These are phyloP conservation scores for Gomphus sp. DNA, from an alignment of 1,284 basidiomycete genomes.

Conservation along the genomic window DNA sequence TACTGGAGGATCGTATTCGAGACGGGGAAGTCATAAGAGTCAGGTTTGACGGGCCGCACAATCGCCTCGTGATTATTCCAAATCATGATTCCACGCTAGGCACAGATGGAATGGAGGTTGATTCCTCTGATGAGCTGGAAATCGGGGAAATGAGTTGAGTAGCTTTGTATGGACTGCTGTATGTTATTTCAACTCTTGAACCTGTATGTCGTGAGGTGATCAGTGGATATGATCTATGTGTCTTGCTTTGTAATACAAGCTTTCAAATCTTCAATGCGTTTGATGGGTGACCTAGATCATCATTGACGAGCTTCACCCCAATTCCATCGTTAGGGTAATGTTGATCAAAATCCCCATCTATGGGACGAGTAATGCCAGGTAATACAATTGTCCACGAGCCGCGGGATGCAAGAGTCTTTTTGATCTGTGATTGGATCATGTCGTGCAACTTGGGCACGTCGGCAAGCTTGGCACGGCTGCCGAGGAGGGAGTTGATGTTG, in stretches of 20 bases:
- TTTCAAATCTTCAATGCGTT: not conserved
- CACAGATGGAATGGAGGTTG: constrained; percentile 51
- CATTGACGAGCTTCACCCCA: constrained; percentile 2
- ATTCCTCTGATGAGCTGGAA: constrained; percentile 47
- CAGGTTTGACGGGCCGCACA: constrained; percentile 77
- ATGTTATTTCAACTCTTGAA: no score
- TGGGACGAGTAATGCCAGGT: constrained; percentile 44
- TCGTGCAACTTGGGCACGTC: constrained; percentile 81
- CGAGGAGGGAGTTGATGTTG: constrained; percentile 69
- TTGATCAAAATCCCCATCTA: not conserved
- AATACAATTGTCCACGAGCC: constrained; percentile 61
- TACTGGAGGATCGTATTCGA: constrained; percentile 76
- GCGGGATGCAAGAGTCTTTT: constrained; percentile 41
- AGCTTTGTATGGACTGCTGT: not conserved
- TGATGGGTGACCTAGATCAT: not conserved
- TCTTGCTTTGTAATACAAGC: not conserved
- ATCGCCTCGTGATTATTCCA: constrained; percentile 72
- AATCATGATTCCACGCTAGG: constrained; percentile 67
- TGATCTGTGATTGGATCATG: constrained; percentile 47
- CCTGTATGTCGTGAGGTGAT: not conserved
- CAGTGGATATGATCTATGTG: not conserved
- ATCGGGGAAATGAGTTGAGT: constrained; percentile 72
- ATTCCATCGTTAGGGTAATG: not conserved
- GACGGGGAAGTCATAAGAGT: constrained; percentile 78
- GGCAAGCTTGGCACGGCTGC: constrained; percentile 73